Conservation (phyloP, 768 basidiomycete species). For the Omphalotus guepiniiformis region DNA sequence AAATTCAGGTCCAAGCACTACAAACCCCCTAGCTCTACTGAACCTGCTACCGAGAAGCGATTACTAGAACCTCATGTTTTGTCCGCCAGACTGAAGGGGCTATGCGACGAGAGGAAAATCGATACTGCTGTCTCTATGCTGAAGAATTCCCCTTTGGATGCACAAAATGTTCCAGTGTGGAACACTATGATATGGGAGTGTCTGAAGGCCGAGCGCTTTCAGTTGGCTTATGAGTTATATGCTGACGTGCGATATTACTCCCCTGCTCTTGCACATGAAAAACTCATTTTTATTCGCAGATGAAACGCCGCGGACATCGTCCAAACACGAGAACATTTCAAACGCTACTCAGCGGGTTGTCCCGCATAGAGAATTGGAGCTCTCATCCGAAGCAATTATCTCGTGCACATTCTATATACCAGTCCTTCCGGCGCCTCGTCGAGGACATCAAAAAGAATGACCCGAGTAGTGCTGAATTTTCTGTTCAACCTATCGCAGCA, state of each 20-base stretch:
- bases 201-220: conserved; percentile 51
- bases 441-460: conserved; percentile 45
- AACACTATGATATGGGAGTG: conserved; percentile 71
- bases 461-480: conserved; percentile 42
- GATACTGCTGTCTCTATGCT: conserved; percentile 63
- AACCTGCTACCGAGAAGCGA: neutral
- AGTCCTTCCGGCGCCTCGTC: conserved; percentile 48
- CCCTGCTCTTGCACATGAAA: conserved; percentile 5
- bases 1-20: conserved; percentile 8
- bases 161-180: conserved; percentile 75
- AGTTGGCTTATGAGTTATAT: conserved; percentile 62
- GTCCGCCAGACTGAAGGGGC: conserved; percentile 50
- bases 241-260: conserved; percentile 46
- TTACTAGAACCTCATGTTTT: conserved; percentile 63
- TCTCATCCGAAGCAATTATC: conserved; percentile 55
- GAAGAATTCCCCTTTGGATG: conserved; percentile 65
- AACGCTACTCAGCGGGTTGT: conserved; percentile 64
- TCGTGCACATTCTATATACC: conserved; percentile 58
- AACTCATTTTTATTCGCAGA: conserved; percentile 37
- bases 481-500: conserved; percentile 42
- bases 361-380: conserved; percentile 59
- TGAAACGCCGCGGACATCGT: conserved; percentile 79
- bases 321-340: conserved; percentile 66
- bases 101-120: conserved; percentile 51
- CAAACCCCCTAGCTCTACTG: neutral